A percentile compares a stretch with the other conserved stretches of the same genome.
Evolutionary conservation across 2,329 filamentous ascomycete species (phyloP).

Genomic region (Pseudogymnoascus sp.): DNA sequence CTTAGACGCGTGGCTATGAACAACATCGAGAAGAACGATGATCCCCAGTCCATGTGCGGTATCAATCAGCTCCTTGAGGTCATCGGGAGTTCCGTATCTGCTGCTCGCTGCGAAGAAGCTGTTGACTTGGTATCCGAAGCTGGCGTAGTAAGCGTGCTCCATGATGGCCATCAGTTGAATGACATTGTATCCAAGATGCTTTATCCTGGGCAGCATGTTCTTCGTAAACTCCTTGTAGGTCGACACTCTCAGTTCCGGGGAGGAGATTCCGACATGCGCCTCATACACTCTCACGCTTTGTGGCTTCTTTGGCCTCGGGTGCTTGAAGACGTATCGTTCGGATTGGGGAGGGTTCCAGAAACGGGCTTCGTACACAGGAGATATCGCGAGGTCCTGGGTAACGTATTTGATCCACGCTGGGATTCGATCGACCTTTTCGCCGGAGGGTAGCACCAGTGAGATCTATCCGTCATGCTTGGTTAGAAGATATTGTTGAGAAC

Average conservation of each 20-base stretch:
- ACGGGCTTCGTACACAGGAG: constrained; percentile 85
- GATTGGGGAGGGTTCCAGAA: constrained; percentile 89
- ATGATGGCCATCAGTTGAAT: constrained; percentile 99
- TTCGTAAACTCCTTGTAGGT: constrained; percentile 97
- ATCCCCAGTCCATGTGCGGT: constrained; percentile 88
- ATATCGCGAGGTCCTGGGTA: constrained; percentile 84
- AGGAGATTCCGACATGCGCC: constrained; percentile 97
- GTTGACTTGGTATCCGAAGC: constrained; percentile 98
- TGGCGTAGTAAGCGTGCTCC: constrained; percentile 99
- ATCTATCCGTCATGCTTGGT: constrained; percentile 48
- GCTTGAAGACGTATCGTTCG: constrained; percentile 78
- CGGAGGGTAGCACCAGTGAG: constrained; percentile 70
- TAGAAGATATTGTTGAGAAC: neutral
- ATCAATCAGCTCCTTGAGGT: constrained; percentile 93
- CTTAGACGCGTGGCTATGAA: constrained; percentile 97
- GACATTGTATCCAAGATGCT: constrained; percentile 86
- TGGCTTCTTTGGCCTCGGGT: constrained; percentile 75
- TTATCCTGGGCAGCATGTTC: constrained; percentile 86
- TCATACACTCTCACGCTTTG: constrained; percentile 88
- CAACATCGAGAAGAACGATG: constrained; percentile 85
- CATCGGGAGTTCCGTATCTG: constrained; percentile 86
- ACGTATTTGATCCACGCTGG: constrained; percentile 98
- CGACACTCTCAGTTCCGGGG: constrained; percentile 77
- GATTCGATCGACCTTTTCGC: constrained; percentile 77
- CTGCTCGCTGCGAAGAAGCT: constrained; percentile 98